Evolutionary conservation across 164 flowering plant species (phyloP), one percentile per base, ranked within the genome.

Genomic region (Platanus orientalis): DNA sequence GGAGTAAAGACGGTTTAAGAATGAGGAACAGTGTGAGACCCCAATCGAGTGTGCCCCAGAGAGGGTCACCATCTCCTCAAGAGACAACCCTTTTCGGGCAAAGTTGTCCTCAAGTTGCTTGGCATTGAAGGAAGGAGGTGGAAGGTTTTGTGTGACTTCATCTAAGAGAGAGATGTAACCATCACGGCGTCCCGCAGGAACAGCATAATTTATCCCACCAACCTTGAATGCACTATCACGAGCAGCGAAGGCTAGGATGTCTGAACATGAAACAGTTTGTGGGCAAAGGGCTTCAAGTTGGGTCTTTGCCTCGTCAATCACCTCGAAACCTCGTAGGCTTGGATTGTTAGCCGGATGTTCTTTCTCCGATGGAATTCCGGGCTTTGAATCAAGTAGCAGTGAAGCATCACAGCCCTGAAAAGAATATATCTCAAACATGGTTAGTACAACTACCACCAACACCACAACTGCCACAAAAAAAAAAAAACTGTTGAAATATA

Each of bases 231-330:
- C 50, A 47, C 65, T 54, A 59, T 69, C 73, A 19, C 73, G 67
- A 34, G 73, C 73, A 7, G 73, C 73, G 26, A 69, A 64, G 53
- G 73, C 68, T 14, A 69, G 54, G 29, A 64, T 45, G 55, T 69
- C 73, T n/a, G 73, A 51, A 34, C 73, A 69, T 32, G 73, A 69
- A 39, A 69, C 73, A 40, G 55, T 64, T 10, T 30, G 10, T 7
- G 68, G 73, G 64, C 73, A 69, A 10, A 10, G 25, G 14, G 32
- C 47, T 56, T 69, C 68, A 9, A 69, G 53, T 14, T 51, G 50
- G 47, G 63, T 60, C 42, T 69, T 69, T 19, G 68, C 68, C 1
- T 61, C 63, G 21, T 69, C 73, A 12, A 69, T 64, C 5, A 65
- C 52, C 14, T 66, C 69, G 20, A 50, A 59, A 17, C 69, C 69